Evolutionary conservation across 805 yeast genomes (phyloP).

Genomic region (Myxozyma mucilagina): DNA sequence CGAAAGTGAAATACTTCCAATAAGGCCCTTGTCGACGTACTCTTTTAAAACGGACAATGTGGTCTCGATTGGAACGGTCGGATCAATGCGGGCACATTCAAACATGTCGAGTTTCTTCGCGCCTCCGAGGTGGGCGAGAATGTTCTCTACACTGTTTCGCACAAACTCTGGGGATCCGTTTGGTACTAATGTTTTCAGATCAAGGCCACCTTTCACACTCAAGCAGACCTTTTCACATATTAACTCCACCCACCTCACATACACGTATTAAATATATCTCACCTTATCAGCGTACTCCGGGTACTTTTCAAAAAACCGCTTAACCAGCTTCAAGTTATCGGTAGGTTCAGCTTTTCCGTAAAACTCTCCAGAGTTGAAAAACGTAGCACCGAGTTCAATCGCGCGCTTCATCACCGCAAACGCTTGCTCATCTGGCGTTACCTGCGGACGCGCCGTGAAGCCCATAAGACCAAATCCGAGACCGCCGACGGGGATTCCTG

Average conservation of each 20-base stretch:
- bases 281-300: constrained; percentile 51
- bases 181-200: constrained; percentile 45
- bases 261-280: constrained; percentile 39
- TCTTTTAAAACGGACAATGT: constrained; percentile 57
- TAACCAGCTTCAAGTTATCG: constrained; percentile 55
- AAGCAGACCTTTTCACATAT: constrained; percentile 10
- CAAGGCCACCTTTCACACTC: constrained; percentile 64
- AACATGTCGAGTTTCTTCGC: constrained; percentile 57
- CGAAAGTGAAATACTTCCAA: constrained; percentile 71
- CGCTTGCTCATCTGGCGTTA: constrained; percentile 48
- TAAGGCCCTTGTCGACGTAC: constrained; percentile 59
- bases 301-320: constrained; percentile 52
- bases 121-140: constrained; percentile 39
- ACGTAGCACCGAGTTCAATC: constrained; percentile 48
- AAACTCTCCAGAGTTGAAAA: constrained; percentile 70
- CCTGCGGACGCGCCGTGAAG: constrained; percentile 61
- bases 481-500: constrained; percentile 29
- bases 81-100: constrained; percentile 73
- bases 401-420: constrained; percentile 54
- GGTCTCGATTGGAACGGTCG: constrained; percentile 56
- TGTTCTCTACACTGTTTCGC: constrained; percentile 19
- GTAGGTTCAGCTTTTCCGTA: constrained; percentile 46
- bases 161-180: constrained; percentile 32
- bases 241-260: neutral
- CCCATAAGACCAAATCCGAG: constrained; percentile 81